phyloP scores from a whole-genome alignment of 306 rosid species.

The Prinsepia uniflora region DNA sequence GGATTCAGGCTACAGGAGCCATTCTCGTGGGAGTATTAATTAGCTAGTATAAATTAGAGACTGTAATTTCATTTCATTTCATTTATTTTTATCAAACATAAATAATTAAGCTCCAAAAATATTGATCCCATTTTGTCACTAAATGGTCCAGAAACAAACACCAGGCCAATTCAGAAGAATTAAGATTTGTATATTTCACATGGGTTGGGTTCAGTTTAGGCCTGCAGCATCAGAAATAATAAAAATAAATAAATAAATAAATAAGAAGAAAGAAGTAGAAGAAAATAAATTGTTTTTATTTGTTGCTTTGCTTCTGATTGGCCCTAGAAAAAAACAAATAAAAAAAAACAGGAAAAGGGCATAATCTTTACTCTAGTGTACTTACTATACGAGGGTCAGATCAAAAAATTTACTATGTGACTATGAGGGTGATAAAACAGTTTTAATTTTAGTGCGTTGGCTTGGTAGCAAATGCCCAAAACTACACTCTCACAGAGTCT shows the following conservation, averaged over 20 bases:
- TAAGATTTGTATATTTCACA: background rate
- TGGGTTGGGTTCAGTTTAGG: conserved; percentile 12
- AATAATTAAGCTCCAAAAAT: conserved; percentile 6
- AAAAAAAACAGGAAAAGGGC: conserved; percentile 1
- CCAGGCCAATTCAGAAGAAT: conserved; percentile 14
- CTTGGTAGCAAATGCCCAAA: too few species aligned
- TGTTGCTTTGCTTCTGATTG: conserved; percentile 6
- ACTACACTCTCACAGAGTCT: too few species aligned
- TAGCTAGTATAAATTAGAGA: conserved; percentile 16
- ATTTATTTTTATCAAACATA: background rate
- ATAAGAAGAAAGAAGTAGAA: background rate
- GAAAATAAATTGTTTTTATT: background rate
- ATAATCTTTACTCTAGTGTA: conserved; percentile 2
- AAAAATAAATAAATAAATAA: background rate
- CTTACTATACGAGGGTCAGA: background rate
- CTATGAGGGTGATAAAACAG: conserved; percentile 15
- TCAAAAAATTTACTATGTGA: too few species aligned
- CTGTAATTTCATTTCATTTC: background rate
- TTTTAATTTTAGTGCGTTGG: background rate
- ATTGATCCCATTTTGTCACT: conserved; percentile 7
- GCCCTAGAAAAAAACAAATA: background rate
- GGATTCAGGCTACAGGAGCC: conserved; percentile 58
- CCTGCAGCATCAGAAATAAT: conserved; percentile 9
- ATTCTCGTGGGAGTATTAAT: conserved; percentile 52
- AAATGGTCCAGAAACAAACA: conserved; percentile 8